Evolutionary conservation across 306 rosid species (phyloP), one percentile per base, ranked within the genome.

Genomic region (Coriaria nepalensis): DNA sequence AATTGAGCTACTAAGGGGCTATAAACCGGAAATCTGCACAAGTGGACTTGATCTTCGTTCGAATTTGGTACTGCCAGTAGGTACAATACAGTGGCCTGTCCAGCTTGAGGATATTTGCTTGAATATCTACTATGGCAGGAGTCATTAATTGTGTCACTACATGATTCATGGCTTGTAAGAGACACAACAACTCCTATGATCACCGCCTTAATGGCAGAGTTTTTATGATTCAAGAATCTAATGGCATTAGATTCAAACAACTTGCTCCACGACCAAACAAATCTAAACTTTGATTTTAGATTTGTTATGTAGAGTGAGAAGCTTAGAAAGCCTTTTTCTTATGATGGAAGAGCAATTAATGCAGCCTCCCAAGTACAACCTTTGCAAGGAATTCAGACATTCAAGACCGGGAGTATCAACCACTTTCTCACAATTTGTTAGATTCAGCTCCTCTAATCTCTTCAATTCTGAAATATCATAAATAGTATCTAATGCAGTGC

Each of bases 401-500:
- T 79, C 84, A 56, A 83, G 80, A 43, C 87, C 87, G 0, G 71
- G 80, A 66, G 78, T 76, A 61, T 76, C 84, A 50, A 13, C 35
- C 44, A 76, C 68, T 50, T 69, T 64, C 4, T 5, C 67, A 66
- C 94, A 83, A 45, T 66, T 73, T 43, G 87, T 68, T 39, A 79
- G 76, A 37, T 73, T 72, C 62, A 83, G 54, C 48, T 61, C 62
- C 49, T 11, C 52, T 33, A 83, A 67, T 40, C 56, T 63, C 35
- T 49, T 60, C 43, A 83, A 61, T 51, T 71, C 64, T 42, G 94
- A 73, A 37, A 83, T 10, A 53, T 76, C 82, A 8, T 62, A 53
- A 5, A 79, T 53, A 20, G 39, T 66, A 53, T 73, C 80, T 42
- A 83, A 53, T 43, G 70, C 40, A 12, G 11, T 66, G 32, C 85